Evolutionary conservation across 164 flowering plant species (phyloP).

Genomic region (Nymphaea thermarum): DNA sequence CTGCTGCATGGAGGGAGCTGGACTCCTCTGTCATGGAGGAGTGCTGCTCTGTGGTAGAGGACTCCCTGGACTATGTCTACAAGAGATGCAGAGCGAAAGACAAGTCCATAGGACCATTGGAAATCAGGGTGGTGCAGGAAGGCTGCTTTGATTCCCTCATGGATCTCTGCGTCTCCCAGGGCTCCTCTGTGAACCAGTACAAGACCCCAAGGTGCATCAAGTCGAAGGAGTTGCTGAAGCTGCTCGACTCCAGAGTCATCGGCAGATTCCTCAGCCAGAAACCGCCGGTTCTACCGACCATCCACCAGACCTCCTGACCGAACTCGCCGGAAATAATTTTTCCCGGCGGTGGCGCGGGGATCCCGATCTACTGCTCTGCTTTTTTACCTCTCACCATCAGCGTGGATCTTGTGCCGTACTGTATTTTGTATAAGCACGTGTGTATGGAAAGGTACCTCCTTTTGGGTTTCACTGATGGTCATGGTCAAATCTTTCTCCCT

Average conservation of each 20-base stretch:
- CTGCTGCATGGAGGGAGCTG: conserved; percentile 11
- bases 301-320: neutral
- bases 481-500: too few species aligned
- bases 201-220: conserved; percentile 68
- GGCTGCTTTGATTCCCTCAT: conserved; percentile 62
- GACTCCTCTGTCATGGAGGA: conserved; percentile 28
- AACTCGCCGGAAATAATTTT: neutral
- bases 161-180: conserved; percentile 47
- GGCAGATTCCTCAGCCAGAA: conserved; percentile 18
- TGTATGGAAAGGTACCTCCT: neutral
- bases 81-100: conserved; percentile 45
- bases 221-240: conserved; percentile 30
- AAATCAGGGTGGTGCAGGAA: conserved; percentile 41
- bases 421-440: neutral
- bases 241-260: conserved; percentile 35
- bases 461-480: too few species aligned
- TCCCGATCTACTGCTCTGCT: neutral
- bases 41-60: conserved; percentile 43
- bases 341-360: neutral
- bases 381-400: neutral
- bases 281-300: conserved; percentile 6
- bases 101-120: conserved; percentile 60
- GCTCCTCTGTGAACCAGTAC: conserved; percentile 72
- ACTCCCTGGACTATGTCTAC: conserved; percentile 58
- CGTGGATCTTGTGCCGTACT: neutral